Evolutionary conservation across 1,284 basidiomycete species (phyloP).

Genomic region (Leucoagaricus sp.): DNA sequence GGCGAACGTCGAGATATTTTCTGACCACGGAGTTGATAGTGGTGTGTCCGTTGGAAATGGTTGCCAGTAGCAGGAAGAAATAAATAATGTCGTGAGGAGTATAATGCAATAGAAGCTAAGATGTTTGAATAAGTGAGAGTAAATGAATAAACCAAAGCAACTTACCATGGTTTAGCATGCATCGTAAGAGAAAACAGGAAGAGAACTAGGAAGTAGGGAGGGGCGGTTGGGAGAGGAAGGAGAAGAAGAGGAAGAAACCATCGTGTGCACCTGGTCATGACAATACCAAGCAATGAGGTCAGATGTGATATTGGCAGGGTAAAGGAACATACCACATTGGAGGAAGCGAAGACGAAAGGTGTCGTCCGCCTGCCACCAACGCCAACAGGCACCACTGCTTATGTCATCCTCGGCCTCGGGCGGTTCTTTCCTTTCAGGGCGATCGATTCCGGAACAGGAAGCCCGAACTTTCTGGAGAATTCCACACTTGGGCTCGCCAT

Average conservation of each 20-base stretch:
- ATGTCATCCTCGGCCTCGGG: constrained; percentile 6
- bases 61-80: constrained; percentile 86
- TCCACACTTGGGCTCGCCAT: constrained; percentile 26
- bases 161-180: constrained; percentile 79
- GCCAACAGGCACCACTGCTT: constrained; percentile 1
- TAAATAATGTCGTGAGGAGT: constrained; percentile 72
- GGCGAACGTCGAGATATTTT: constrained; percentile 68
- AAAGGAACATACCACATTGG: constrained; percentile 35
- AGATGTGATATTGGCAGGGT: background rate
- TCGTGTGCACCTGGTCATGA: constrained; percentile 64
- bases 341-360: constrained; percentile 8
- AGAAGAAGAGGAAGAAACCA: constrained; percentile 80
- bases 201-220: constrained; percentile 72
- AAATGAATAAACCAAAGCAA: constrained; percentile 14
- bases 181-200: constrained; percentile 74
- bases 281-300: background rate
- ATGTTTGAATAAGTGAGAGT: constrained; percentile 2
- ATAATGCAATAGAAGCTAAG: constrained; percentile 81
- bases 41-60: constrained; percentile 65
- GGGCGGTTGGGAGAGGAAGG: constrained; percentile 75
- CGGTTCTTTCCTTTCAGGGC: background rate
- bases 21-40: constrained; percentile 63
- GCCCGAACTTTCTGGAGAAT: constrained; percentile 42
- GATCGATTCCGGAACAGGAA: background rate
- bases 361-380: background rate